Evolutionary conservation across 495 filamentous ascomycete genomes (phyloP).

Genomic region (Saxophila tyrrhenica): DNA sequence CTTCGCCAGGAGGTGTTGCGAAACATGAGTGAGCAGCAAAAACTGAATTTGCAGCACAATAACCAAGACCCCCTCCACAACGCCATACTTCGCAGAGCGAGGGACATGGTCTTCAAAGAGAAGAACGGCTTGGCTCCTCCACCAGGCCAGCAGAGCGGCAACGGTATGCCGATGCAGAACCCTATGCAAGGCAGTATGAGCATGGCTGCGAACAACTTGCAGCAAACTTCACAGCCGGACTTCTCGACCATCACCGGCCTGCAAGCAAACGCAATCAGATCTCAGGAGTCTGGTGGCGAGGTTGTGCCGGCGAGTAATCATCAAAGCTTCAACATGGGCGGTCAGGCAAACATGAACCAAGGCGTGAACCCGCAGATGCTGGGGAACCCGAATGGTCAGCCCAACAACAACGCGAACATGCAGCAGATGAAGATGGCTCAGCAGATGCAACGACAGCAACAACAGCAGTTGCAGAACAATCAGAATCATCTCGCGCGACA

Average conservation of each 20-base stretch:
- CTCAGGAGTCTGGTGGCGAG: constrained; percentile 52
- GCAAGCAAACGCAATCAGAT: constrained; percentile 50
- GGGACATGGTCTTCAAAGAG: constrained; percentile 1
- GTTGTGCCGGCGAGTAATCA: constrained; percentile 56
- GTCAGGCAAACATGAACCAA: constrained; percentile 15
- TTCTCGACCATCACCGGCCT: constrained; percentile 38
- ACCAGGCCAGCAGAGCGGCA: background rate
- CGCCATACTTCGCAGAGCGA: background rate
- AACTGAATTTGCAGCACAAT: background rate
- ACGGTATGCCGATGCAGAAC: background rate
- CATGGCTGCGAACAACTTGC: background rate
- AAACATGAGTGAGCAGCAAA: background rate
- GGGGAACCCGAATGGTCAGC: constrained; percentile 10
- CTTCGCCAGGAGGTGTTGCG: background rate
- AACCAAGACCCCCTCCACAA: background rate
- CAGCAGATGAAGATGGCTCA: constrained; percentile 14
- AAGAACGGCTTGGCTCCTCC: background rate
- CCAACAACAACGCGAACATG: background rate
- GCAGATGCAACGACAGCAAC: constrained; percentile 15
- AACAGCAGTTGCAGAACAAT: constrained; percentile 22
- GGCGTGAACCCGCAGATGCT: constrained; percentile 21
- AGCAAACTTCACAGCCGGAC: constrained; percentile 25
- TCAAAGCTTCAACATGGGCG: constrained; percentile 28
- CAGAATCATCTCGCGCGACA: constrained; percentile 25
- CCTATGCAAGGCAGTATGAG: background rate